Conservation (phyloP, 306 rosid genomes). For the Cucumis melo region DNA sequence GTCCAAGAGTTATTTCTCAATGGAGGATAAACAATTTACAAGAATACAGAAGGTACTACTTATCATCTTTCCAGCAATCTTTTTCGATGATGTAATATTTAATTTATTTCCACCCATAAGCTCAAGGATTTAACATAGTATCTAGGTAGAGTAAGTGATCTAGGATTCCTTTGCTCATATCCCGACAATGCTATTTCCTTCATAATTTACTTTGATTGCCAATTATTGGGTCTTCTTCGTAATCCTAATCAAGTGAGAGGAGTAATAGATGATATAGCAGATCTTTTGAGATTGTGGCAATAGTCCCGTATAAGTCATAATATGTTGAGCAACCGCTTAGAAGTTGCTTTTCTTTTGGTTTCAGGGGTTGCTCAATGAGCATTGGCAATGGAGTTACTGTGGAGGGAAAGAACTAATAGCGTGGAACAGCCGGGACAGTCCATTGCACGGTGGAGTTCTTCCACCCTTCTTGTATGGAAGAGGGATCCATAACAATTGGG, state of each 20-base stretch:
- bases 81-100: too few species aligned
- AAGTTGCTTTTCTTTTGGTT: conserved; percentile 26
- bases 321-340: conserved; percentile 11
- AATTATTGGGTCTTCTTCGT: too few species aligned
- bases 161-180: too few species aligned
- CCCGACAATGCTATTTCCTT: too few species aligned
- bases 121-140: too few species aligned
- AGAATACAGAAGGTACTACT: conserved; percentile 45
- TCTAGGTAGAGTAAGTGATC: too few species aligned
- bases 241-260: too few species aligned
- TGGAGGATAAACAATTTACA: conserved; percentile 24
- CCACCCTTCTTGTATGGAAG: conserved; percentile 83
- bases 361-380: conserved; percentile 38
- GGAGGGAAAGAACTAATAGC: conserved; percentile 49
- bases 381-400: conserved; percentile 37
- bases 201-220: too few species aligned
- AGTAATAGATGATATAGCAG: not conserved
- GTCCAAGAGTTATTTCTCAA: conserved; percentile 32
- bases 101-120: too few species aligned
- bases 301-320: not conserved
- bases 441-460: conserved; percentile 75
- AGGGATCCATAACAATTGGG: conserved; percentile 67
- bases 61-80: not conserved
- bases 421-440: conserved; percentile 60
- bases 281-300: not conserved